A percentile compares a stretch with the other conserved stretches of the same genome.
These are phyloP conservation scores for Vanilla planifolia DNA, from an alignment of 106 monocot species.

Conservation along the genomic window DNA sequence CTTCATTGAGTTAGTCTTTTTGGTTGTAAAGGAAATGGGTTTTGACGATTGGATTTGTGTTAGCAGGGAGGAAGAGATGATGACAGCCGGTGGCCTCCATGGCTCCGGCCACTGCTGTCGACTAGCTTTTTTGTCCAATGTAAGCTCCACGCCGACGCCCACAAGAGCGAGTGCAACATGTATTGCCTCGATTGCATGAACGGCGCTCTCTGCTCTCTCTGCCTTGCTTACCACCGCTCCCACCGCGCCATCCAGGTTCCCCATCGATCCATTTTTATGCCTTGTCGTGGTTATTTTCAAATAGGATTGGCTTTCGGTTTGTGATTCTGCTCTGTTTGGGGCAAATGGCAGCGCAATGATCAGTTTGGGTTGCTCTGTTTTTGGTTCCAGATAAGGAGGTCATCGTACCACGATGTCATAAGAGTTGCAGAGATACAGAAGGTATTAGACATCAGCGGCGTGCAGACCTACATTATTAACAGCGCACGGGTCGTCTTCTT, in stretches of 20 bases:
- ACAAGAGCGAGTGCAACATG: constrained; percentile 96
- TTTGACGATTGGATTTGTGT: neutral
- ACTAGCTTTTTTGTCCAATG: constrained; percentile 85
- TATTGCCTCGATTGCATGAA: constrained; percentile 84
- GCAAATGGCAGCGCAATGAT: neutral
- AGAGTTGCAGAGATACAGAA: constrained; percentile 87
- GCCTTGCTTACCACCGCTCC: constrained; percentile 56
- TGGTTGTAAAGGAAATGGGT: neutral
- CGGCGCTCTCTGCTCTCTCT: constrained; percentile 80
- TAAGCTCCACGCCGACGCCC: constrained; percentile 68
- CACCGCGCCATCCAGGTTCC: constrained; percentile 85
- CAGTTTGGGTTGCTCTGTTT: neutral
- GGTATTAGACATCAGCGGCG: constrained; percentile 69
- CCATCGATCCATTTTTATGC: neutral
- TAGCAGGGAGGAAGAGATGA: constrained; percentile 6
- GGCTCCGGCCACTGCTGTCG: constrained; percentile 65
- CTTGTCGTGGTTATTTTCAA: neutral
- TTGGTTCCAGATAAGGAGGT: constrained; percentile 62
- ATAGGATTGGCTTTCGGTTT: neutral
- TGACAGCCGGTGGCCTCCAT: constrained; percentile 62
- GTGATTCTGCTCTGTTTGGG: neutral
- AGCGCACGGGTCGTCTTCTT: constrained; percentile 93
- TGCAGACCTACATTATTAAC: constrained; percentile 95
- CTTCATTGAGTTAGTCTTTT: neutral
- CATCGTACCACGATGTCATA: constrained; percentile 97